Evolutionary conservation across 176 grass and related monocot species (phyloP), one percentile per base, ranked within the genome.

Genomic region (Tillandsia fasciculata): DNA sequence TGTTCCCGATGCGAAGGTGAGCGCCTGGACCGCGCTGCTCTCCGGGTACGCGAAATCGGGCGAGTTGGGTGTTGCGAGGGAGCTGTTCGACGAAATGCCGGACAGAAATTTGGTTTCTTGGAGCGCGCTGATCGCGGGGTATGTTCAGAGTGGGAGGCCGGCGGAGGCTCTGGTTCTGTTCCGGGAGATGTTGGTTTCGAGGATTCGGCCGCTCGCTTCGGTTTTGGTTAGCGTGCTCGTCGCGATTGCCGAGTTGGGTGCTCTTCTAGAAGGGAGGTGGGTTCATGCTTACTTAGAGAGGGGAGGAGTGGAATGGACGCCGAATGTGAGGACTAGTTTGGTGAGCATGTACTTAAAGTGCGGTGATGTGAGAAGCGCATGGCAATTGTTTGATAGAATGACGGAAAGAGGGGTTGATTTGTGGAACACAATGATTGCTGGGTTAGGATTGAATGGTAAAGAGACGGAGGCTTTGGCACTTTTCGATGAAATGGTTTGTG

Each of bases 351-450:
- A 87, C 67, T 83, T 83, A 64, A 87, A 83, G 73, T 84, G 47
- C 50, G 69, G 76, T 23, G 57, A 8, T 63, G 56, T 78, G 65
- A 77, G 83, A 73, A 69, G 33, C 33, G 33, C 72, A 54, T 54
- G 57, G 59, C 74, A 70, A 57, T 50, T 83, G 72, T 83, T 83
- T 65, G 0, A 84, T 84, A 76, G 49, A 70, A 83, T 83, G 76
- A 69, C 52, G 3, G 85, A 84, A 23, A 26, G 73, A 4, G 69
- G 80, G 26, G 72, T 81, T 70, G 80, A 80, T 78, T 73, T 77
- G 66, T 88, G 85, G 85, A 88, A 80, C 83, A 58, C 74, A 13
- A 70, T 92, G 70, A 78, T 92, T 70, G 75, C 80, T 67, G 86
- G 84, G 42, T 75, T 79, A 74, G 89, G 85, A 17, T 77, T 85